A percentile compares a stretch with the other conserved stretches of the same genome.
These are phyloP conservation scores for Posidonia australis DNA, from an alignment of 106 monocot genomes.

Conservation along the genomic window DNA sequence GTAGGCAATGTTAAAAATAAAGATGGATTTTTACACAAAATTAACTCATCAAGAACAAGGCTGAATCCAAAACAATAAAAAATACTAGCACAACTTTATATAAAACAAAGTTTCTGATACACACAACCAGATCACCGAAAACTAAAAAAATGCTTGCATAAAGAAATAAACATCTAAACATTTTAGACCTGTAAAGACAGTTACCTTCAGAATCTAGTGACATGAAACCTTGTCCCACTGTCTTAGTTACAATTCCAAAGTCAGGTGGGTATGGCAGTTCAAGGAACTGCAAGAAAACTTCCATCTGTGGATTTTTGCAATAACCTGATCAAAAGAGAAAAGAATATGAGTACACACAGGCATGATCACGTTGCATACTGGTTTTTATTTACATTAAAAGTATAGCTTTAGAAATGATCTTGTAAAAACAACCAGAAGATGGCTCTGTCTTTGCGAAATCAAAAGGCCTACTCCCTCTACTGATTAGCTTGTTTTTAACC, in stretches of 20 bases:
- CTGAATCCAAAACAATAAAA: too few relatives aligned
- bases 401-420: neutral
- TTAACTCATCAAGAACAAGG: too few relatives aligned
- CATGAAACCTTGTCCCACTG: neutral
- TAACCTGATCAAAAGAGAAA: conserved; percentile 2
- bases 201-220: conserved; percentile 7
- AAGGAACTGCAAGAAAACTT: conserved; percentile 9
- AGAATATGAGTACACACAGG: neutral
- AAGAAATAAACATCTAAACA: too few relatives aligned
- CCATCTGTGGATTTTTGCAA: conserved; percentile 17
- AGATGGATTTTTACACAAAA: too few relatives aligned
- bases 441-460: conserved; percentile 49
- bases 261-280: conserved; percentile 21
- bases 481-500: conserved; percentile 53
- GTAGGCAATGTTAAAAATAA: too few relatives aligned
- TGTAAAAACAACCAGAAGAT: conserved; percentile 23
- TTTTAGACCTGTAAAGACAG: neutral
- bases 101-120: too few relatives aligned
- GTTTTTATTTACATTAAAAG: neutral
- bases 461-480: conserved; percentile 64
- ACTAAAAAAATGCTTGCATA: too few relatives aligned
- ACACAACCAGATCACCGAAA: too few relatives aligned
- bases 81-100: too few relatives aligned
- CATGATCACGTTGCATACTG: neutral
- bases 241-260: neutral